Conservation (phyloP, 2,329 filamentous ascomycete species). For the Nigrospora oryzae region DNA sequence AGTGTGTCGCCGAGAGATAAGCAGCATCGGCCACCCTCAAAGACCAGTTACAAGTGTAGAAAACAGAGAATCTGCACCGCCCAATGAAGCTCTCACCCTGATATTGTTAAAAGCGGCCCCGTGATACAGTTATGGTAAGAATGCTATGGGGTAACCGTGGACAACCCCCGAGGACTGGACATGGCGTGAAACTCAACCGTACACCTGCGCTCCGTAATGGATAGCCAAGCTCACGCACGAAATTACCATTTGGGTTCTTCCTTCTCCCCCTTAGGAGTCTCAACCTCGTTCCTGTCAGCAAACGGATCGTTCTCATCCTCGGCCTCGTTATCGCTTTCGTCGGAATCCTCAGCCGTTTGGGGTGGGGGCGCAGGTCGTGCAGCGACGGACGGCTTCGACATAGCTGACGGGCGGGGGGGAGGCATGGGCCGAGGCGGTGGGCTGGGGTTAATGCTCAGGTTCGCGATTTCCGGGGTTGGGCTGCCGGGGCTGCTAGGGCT, state of each 20-base stretch:
- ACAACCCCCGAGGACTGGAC: no score
- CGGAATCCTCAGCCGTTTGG: constrained; percentile 47
- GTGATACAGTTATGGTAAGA: no score
- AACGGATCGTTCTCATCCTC: constrained; percentile 86
- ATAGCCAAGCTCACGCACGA: no score
- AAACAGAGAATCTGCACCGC: no score
- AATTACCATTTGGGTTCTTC: constrained; percentile 22
- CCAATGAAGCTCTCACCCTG: no score
- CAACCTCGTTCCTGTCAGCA: constrained; percentile 68
- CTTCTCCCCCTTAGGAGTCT: constrained; percentile 28
- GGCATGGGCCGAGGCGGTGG: constrained; percentile 31
- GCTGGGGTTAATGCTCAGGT: constrained; percentile 30
- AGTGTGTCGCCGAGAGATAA: no score
- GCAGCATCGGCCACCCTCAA: no score
- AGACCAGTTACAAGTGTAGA: no score
- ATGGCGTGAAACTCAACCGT: no score
- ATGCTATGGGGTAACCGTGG: no score
- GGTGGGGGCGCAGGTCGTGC: constrained; percentile 32
- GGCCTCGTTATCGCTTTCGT: constrained; percentile 44
- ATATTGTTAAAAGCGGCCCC: no score
- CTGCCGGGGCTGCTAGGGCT: constrained; percentile 18
- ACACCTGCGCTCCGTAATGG: no score
- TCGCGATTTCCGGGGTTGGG: constrained; percentile 31
- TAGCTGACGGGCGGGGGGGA: constrained; percentile 37
- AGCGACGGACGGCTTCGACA: constrained; percentile 41